Percentiles rank a stretch among this genome's conserved stretches.
These are phyloP conservation scores for Colletotrichum zoysiae DNA, from an alignment of 2,329 filamentous ascomycete genomes.

Conservation along the genomic window DNA sequence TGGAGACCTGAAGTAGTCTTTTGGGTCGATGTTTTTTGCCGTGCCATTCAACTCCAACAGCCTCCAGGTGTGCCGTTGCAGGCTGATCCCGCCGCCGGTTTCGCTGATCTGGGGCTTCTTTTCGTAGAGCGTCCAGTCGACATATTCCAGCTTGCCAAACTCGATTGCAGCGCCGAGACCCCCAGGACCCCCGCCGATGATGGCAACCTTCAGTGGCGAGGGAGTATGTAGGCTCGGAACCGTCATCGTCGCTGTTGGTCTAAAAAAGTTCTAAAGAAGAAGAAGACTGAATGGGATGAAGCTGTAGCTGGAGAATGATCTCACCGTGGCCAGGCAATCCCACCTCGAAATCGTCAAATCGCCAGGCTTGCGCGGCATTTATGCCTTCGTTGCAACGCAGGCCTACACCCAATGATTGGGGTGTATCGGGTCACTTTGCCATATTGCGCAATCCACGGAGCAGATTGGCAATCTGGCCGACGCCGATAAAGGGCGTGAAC, in stretches of 20 bases:
- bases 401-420: constrained; percentile 12
- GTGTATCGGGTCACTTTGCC: constrained; percentile 17
- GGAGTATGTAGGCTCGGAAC: neutral
- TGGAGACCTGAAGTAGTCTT: constrained; percentile 48
- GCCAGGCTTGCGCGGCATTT: constrained; percentile 19
- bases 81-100: constrained; percentile 53
- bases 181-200: constrained; percentile 47
- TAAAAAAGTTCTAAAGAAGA: neutral
- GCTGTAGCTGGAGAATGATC: neutral
- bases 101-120: constrained; percentile 54
- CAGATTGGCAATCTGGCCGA: constrained; percentile 33
- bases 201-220: constrained; percentile 39
- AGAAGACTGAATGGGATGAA: neutral
- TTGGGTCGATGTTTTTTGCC: constrained; percentile 48
- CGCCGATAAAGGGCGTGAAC: constrained; percentile 27
- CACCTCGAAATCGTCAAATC: neutral
- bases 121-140: constrained; percentile 53
- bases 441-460: constrained; percentile 33
- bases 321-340: neutral
- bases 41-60: constrained; percentile 51
- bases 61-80: constrained; percentile 53
- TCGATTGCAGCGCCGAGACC: constrained; percentile 51
- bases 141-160: constrained; percentile 46
- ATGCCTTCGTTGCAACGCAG: neutral
- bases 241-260: neutral